Base-by-base conservation (phyloP, 495 filamentous ascomycete genomes). In the Parachaetomium inaequale region DNA sequence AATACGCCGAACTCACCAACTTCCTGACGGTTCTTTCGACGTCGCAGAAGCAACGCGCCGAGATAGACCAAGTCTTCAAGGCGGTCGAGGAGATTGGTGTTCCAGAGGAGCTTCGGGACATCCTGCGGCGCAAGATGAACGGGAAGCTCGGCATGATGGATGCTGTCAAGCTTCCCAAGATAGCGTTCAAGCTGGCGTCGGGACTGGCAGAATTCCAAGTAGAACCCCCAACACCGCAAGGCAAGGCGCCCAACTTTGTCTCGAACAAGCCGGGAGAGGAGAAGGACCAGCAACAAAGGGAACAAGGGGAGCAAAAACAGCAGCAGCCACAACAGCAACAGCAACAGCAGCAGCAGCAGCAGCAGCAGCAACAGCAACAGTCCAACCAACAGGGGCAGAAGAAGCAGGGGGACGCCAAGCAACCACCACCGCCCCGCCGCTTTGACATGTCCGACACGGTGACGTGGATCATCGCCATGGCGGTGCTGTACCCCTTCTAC, bases 91-190 rank as follows among this genome's bases (percentile, higher is more conserved):
- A 36, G 12, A 55, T 55, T 8, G 76, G 76, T 2, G 63, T 67
- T 4, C 76, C 76, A 14, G 32, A 61, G 25, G 60, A 63, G 40
- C 50, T 78, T 11, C 25, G 65, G n/a, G 68, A 74, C 5, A 28
- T 79, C 12, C 51, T 75, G 10, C 42, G 40, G 12, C 11, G 26
- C 34, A 76, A 87, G 50, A 66, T 84, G 58, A 87, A 85, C 67
- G 79, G 81, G 14, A 81, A 81, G 56, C 66, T 89, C 23, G 79
- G 84, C 53, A 83, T 90, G 29, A 82, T 81, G 14, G 91, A 96
- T 59, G 78, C 78, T 58, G 77, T 81, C 46, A 77, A 59, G 55
- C 14, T 67, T 0, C 54, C 70, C 15, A 59, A 63, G 53, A 55
- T 49, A 28, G 25, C 66, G 8, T 63, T 55, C 28, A 55, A 65